These are phyloP conservation scores for Fusarium scirpi DNA, from an alignment of 2,329 filamentous ascomycete genomes.

Conservation along the genomic window DNA sequence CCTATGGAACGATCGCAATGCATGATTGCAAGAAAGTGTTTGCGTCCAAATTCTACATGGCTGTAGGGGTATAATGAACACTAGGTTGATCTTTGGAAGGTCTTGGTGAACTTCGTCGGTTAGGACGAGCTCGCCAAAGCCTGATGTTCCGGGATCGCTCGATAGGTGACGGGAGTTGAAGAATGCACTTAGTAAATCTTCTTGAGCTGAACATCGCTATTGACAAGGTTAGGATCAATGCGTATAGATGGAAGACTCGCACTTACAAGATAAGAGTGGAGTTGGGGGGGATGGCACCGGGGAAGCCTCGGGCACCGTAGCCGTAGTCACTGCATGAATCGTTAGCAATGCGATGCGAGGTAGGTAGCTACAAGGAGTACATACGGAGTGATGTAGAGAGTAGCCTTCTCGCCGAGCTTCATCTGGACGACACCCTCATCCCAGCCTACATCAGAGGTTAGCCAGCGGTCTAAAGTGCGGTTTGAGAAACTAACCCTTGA, in stretches of 20 bases:
- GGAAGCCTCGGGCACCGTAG: conserved; percentile 77
- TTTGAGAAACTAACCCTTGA: conserved; percentile 73
- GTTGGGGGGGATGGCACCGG: conserved; percentile 79
- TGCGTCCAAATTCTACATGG: neutral
- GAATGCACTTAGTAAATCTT: conserved; percentile 62
- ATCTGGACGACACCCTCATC: conserved; percentile 87
- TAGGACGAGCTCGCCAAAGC: conserved; percentile 2
- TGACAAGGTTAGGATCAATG: conserved; percentile 13
- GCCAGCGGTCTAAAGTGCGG: neutral
- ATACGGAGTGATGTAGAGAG: conserved; percentile 77
- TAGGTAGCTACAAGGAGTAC: neutral
- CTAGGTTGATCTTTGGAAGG: conserved; percentile 1
- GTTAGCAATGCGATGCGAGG: conserved; percentile 31
- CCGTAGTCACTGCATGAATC: conserved; percentile 66
- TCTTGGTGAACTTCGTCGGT: neutral
- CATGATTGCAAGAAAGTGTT: neutral
- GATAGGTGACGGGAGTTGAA: conserved; percentile 2
- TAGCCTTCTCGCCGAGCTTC: conserved; percentile 91
- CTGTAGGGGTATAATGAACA: conserved; percentile 28
- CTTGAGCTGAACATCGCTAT: conserved; percentile 77
- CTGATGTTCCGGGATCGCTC: conserved; percentile 16
- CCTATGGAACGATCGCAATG: conserved; percentile 4
- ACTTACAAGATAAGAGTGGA: conserved; percentile 86
- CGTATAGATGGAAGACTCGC: neutral
- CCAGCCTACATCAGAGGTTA: conserved; percentile 68